Conservation (phyloP, 768 basidiomycete genomes). For the Butyriboletus loyo region DNA sequence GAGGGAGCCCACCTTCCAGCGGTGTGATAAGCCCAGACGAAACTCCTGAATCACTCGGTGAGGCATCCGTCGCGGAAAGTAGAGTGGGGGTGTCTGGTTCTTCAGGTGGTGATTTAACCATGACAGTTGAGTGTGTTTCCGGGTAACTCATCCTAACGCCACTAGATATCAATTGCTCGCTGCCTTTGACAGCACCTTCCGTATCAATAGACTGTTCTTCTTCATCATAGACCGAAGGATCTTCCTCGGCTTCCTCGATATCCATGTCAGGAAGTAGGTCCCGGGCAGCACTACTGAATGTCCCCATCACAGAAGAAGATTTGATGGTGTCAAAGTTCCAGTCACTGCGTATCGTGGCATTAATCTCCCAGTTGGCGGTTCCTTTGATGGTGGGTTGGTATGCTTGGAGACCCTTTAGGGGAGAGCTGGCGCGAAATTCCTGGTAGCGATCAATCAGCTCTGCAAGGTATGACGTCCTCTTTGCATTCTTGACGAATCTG, state of each 20-base stretch:
- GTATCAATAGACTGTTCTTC: conserved; percentile 59
- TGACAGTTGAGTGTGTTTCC: conserved; percentile 68
- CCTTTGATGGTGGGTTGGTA: conserved; percentile 58
- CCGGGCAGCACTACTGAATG: conserved; percentile 68
- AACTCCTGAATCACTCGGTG: conserved; percentile 40
- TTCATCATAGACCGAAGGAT: conserved; percentile 37
- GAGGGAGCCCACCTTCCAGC: conserved; percentile 31
- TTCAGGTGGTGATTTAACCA: conserved; percentile 49
- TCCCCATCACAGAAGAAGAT: conserved; percentile 70
- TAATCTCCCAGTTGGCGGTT: conserved; percentile 64
- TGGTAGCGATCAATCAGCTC: conserved; percentile 89
- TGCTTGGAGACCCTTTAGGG: conserved; percentile 52
- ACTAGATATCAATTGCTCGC: conserved; percentile 41
- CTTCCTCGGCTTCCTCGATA: conserved; percentile 48
- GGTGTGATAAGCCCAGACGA: conserved; percentile 39
- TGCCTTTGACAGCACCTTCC: conserved; percentile 60
- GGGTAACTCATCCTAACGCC: conserved; percentile 50
- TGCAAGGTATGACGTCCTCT: conserved; percentile 76
- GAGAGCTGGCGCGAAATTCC: conserved; percentile 64
- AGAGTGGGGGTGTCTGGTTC: conserved; percentile 44
- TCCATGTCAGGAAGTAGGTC: conserved; percentile 65
- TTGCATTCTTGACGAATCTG: conserved; percentile 83
- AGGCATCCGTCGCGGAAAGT: conserved; percentile 33
- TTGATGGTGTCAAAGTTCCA: conserved; percentile 95
- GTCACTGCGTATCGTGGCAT: conserved; percentile 79